Base-by-base conservation (phyloP, 2,329 filamentous ascomycete genomes). In the Colletotrichum orchidophilum region DNA sequence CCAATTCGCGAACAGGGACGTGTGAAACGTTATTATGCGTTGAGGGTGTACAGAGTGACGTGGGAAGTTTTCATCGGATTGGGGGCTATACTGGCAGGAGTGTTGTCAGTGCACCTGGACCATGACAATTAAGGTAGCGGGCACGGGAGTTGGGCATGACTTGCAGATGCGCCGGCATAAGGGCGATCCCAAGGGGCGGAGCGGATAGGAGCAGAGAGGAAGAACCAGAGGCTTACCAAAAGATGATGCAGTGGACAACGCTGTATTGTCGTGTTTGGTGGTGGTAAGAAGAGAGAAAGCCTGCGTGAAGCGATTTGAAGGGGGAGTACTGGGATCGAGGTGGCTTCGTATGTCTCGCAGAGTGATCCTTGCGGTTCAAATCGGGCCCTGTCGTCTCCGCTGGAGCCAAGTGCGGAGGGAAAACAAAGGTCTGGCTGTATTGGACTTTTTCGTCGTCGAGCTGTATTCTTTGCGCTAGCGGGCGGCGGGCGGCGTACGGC, bases 21-120 rank as follows among this genome's bases (percentile, higher is more conserved):
- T 72, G 66, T 78, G 75, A 78, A 78, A 77, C 76, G 75, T 73
- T 72, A 58, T 77, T 75, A 75, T 77, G 76, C 76, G 71, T 73
- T 54, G 66, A 52, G 52, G 62, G 59, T 71, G 59, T 71, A 27
- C 52, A 64, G 66, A 53, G 54, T 64, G 66, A 24, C 59, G 69
- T 71, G 62, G 67, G 57, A 55, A 18, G 49, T 67, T 71, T 63
- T 71, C 62, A 71, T 73, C 68, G 63, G 71, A 67, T 58, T 63
- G 42, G 52, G 57, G 49, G 35, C 29, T 60, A n/a, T 65, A 60
- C 65, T 65, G 70, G 60, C 21, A 65, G 42, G 39, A 59, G 12
- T 26, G 60, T 59, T 71, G 67, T 73, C 71, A 73, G 71, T 73
- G 71, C 67, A 66, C 67, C 46, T 29, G 29, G 39, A 72, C 59